These are phyloP conservation scores for Scleromitrula shiraiana DNA, from an alignment of 2,329 filamentous ascomycete species.

Conservation along the genomic window DNA sequence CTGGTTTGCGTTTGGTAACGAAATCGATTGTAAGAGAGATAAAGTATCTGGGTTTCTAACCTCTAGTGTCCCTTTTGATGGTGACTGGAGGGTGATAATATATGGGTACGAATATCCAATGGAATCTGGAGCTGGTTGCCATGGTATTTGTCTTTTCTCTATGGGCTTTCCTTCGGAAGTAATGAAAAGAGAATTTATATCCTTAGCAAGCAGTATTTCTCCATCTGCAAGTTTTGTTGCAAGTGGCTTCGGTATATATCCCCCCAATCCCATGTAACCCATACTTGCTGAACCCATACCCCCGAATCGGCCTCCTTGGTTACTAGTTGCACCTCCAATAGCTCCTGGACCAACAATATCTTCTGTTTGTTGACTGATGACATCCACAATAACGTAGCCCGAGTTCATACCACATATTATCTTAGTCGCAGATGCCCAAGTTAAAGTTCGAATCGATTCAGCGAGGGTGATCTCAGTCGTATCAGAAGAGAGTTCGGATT, in stretches of 20 bases:
- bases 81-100: slow-evolving; percentile 75
- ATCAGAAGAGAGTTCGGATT: slow-evolving; percentile 75
- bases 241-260: slow-evolving; percentile 84
- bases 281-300: slow-evolving; percentile 79
- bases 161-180: slow-evolving; percentile 73
- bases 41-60: slow-evolving; percentile 89
- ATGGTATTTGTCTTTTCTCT: slow-evolving; percentile 83
- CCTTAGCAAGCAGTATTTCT: slow-evolving; percentile 89
- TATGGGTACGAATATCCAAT: slow-evolving; percentile 97
- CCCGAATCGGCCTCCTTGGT: slow-evolving; percentile 58
- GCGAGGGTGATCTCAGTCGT: slow-evolving; percentile 69
- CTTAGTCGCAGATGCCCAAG: slow-evolving; percentile 82
- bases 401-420: slow-evolving; percentile 86
- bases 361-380: slow-evolving; percentile 62
- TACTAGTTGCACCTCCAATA: slow-evolving; percentile 53
- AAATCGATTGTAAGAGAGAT: slow-evolving; percentile 78
- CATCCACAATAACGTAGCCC: slow-evolving; percentile 83
- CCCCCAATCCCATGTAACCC: slow-evolving; percentile 93
- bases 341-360: slow-evolving; percentile 74
- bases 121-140: slow-evolving; percentile 78
- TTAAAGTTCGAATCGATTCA: slow-evolving; percentile 79
- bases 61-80: slow-evolving; percentile 77
- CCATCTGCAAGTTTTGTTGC: slow-evolving; percentile 75
- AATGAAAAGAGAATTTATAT: slow-evolving; percentile 92
- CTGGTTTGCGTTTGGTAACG: slow-evolving; percentile 71